Percentiles rank a stretch among this genome's conserved stretches.
phyloP scores from a whole-genome alignment of 2,329 filamentous ascomycete genomes.

The Sclerotinia subarctica region DNA sequence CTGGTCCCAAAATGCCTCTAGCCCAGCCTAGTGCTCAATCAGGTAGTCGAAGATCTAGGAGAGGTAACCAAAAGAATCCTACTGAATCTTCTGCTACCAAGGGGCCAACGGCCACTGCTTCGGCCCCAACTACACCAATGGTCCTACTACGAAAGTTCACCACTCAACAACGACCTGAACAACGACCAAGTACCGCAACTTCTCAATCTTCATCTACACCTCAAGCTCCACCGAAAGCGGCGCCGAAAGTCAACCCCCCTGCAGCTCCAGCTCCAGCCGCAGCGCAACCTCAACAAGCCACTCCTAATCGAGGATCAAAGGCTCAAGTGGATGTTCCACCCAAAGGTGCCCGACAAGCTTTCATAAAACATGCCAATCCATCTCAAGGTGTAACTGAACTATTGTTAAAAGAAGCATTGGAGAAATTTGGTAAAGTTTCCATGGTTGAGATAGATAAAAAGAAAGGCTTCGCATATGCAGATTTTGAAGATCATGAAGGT shows the following conservation, averaged over 20 bases:
- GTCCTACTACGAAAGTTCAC: constrained; percentile 43
- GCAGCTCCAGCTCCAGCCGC: constrained; percentile 33
- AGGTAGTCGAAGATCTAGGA: constrained; percentile 33
- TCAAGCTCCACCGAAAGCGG: constrained; percentile 28
- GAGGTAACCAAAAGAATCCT: constrained; percentile 40
- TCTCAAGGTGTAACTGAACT: constrained; percentile 89
- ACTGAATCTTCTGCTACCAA: constrained; percentile 29
- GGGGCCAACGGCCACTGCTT: constrained; percentile 28
- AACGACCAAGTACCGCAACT: constrained; percentile 29
- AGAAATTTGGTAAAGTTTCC: constrained; percentile 68
- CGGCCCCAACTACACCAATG: constrained; percentile 37
- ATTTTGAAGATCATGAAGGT: constrained; percentile 71
- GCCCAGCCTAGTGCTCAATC: constrained; percentile 26
- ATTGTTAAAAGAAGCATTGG: constrained; percentile 70
- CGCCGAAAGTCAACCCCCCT: constrained; percentile 27
- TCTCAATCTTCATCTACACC: constrained; percentile 12
- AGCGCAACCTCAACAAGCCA: constrained; percentile 25
- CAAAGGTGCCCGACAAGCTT: constrained; percentile 61
- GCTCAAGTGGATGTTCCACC: constrained; percentile 35
- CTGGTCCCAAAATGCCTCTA: constrained; percentile 35
- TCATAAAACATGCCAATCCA: constrained; percentile 79
- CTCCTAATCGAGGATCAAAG: constrained; percentile 35
- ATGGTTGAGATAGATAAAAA: constrained; percentile 91
- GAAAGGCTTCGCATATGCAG: constrained; percentile 91
- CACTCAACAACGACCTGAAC: constrained; percentile 19